Base-by-base conservation (phyloP, 805 yeast species). In the Saccharomycopsis guyanensis region DNA sequence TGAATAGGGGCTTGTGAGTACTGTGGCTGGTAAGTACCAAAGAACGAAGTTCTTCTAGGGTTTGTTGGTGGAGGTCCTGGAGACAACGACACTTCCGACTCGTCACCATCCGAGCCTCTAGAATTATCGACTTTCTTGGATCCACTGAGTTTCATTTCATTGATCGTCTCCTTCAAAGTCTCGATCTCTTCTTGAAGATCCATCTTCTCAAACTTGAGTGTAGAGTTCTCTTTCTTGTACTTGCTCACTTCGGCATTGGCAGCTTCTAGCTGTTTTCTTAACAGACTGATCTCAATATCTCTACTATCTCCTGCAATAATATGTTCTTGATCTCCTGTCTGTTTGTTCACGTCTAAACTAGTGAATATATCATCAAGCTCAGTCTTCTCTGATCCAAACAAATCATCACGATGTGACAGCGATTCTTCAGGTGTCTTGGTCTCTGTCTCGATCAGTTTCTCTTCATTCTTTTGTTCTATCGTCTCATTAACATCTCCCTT, bases 211-310 rank as follows among this genome's bases (percentile, higher is more conserved):
- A 60, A 62, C 42, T 65, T 64, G 3, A 66, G 53, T 7, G 55
- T 57, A 33, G 62, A 63, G 18, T 59, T 58, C 29, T 63, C 64
- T 20, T 65, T 58, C 20, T 65, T 65, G 10, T 65, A 50, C 2
- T 57, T 55, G 37, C 67, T 72, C 13, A 70, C 50, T 43, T 71
- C 71, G 24, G 57, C 50, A 38, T 70, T 70, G 2, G 73, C 56
- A 13, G 46, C 47, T 23, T 51, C 54, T 20, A 68, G 51, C 43
- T 68, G 58, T 4, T 55, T 52, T 20, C 56, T 55, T 5, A 75
- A 56, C n/a, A 58, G 54, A 3, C 53, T 56, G 13, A 70, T 59
- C 37, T 34, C 34, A 6, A 7, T 27, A 29, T 43, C 48, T 32
- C 39, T 48, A 23, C 38, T 12, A 33, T 29, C 22, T 32, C 16